Conservation (phyloP, 106 monocot species). For the Allium sativum region DNA sequence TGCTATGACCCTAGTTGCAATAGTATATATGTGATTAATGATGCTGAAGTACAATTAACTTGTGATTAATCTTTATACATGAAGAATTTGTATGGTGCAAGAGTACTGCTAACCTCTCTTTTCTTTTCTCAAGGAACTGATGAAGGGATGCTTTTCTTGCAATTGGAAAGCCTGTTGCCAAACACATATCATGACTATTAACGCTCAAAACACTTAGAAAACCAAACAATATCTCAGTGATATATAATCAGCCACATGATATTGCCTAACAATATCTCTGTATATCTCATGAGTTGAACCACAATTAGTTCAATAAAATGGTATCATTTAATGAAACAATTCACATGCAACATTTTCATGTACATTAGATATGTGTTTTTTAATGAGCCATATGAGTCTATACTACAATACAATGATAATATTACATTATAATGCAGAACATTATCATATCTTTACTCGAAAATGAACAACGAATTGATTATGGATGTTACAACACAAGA, state of each 20-base stretch:
- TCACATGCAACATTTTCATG: not conserved
- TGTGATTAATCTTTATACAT: too few relatives aligned
- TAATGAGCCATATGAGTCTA: too few relatives aligned
- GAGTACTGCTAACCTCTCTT: slow-evolving; percentile 25
- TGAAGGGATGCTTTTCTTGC: slow-evolving; percentile 51
- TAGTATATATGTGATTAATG: not conserved
- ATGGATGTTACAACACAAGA: too few relatives aligned
- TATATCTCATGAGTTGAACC: not conserved
- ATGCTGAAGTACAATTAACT: too few relatives aligned
- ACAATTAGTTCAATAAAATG: not conserved
- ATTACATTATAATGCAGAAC: not conserved
- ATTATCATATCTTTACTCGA: not conserved
- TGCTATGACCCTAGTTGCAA: slow-evolving; percentile 14
- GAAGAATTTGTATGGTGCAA: not conserved
- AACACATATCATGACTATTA: not conserved
- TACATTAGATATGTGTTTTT: not conserved
- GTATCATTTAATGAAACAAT: not conserved
- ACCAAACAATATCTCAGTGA: not conserved
- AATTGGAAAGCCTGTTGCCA: slow-evolving; percentile 39
- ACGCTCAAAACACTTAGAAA: not conserved
- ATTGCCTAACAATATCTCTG: not conserved
- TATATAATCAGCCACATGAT: not conserved
- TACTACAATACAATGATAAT: too few relatives aligned
- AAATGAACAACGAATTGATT: not conserved
- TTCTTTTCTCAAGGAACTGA: slow-evolving; percentile 64